phyloP scores from a whole-genome alignment of 1,139 yeast species.

The Yamadazyma triangularis region DNA sequence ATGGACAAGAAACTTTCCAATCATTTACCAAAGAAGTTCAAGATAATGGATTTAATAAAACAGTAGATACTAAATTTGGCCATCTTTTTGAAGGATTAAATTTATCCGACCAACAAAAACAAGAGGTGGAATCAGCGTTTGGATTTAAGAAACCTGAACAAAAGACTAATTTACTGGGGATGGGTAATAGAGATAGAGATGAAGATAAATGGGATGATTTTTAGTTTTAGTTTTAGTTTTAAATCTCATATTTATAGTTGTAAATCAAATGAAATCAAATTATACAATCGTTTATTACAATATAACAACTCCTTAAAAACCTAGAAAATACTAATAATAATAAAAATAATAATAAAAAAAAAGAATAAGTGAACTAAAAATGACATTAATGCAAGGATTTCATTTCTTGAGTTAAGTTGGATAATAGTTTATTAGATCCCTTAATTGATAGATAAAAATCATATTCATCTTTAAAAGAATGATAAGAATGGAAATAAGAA shows the following conservation, averaged over 20 bases:
- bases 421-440: slow-evolving; percentile 4
- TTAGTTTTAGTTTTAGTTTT: too few relatives aligned
- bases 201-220: slow-evolving; percentile 47
- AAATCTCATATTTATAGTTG: too few relatives aligned
- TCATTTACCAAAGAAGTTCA: slow-evolving; percentile 50
- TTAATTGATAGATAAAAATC: slow-evolving; percentile 13
- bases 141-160: slow-evolving; percentile 61
- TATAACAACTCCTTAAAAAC: neutral
- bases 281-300: too few relatives aligned
- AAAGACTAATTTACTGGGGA: slow-evolving; percentile 53
- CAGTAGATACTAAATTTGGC: slow-evolving; percentile 46
- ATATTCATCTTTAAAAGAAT: slow-evolving; percentile 36
- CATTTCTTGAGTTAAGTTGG: slow-evolving; percentile 3
- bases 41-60: slow-evolving; percentile 30
- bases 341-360: too few relatives aligned
- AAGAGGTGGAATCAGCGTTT: slow-evolving; percentile 59
- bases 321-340: too few relatives aligned
- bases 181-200: slow-evolving; percentile 26
- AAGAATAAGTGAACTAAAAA: too few relatives aligned
- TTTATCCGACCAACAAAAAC: slow-evolving; percentile 18
- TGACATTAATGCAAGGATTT: too few relatives aligned
- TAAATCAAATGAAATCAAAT: too few relatives aligned
- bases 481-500: slow-evolving; percentile 43
- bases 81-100: slow-evolving; percentile 47
- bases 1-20: slow-evolving; percentile 62